phyloP scores from a whole-genome alignment of 768 basidiomycete genomes.

The Hypsizygus marmoreus region DNA sequence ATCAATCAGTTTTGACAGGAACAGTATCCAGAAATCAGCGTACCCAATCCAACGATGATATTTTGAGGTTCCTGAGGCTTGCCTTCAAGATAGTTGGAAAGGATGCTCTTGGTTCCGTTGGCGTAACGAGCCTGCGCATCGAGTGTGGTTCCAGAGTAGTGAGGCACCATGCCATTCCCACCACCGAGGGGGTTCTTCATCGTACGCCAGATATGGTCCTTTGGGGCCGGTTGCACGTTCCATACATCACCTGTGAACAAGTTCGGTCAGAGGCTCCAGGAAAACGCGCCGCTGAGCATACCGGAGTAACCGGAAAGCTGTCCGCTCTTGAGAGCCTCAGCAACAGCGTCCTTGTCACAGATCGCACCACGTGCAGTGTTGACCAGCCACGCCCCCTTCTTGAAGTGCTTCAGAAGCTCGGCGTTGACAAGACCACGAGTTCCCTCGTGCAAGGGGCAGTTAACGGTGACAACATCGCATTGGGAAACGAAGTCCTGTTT shows the following conservation, averaged over 20 bases:
- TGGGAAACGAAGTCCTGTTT: constrained; percentile 34
- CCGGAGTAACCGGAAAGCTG: constrained; percentile 65
- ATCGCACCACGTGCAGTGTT: constrained; percentile 95
- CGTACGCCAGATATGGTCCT: constrained; percentile 84
- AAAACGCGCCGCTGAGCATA: constrained; percentile 5
- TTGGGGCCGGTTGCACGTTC: constrained; percentile 86
- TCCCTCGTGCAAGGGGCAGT: constrained; percentile 85
- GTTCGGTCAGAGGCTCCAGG: background rate
- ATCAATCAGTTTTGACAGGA: constrained; percentile 1
- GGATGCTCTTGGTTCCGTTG: constrained; percentile 64
- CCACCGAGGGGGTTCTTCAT: constrained; percentile 79
- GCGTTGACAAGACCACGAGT: constrained; percentile 80
- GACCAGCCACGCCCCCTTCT: constrained; percentile 90
- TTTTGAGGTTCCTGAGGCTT: constrained; percentile 77
- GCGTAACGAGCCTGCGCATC: constrained; percentile 91
- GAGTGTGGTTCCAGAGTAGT: constrained; percentile 87
- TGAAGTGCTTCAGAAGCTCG: constrained; percentile 84
- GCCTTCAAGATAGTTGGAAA: constrained; percentile 65
- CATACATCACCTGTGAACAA: constrained; percentile 62
- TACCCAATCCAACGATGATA: constrained; percentile 75
- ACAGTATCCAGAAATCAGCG: constrained; percentile 25
- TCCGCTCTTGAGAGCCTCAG: constrained; percentile 73
- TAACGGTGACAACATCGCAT: constrained; percentile 85
- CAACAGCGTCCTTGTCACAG: constrained; percentile 81
- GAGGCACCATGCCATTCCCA: constrained; percentile 89